phyloP scores from a whole-genome alignment of 176 grass and related monocot species.

The Rhipidocladum racemiflorum region DNA sequence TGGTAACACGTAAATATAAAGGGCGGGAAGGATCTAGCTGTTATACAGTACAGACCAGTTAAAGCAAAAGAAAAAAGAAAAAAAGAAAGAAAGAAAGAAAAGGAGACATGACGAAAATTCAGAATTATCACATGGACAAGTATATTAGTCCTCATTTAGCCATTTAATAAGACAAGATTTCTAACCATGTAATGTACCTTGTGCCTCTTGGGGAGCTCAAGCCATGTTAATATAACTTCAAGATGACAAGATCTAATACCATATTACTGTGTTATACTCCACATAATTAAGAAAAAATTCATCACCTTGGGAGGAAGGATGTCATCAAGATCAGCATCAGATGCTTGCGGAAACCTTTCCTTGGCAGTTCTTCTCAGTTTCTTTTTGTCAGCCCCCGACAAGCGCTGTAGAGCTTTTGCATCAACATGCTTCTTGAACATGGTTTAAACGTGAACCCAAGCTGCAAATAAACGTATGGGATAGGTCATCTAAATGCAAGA shows the following conservation, averaged over 20 bases:
- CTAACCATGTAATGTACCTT: not conserved
- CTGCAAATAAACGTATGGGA: not conserved
- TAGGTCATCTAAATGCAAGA: not conserved
- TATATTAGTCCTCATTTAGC: not conserved
- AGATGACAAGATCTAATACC: not conserved
- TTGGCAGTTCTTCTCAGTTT: conserved; percentile 81
- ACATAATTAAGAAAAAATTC: not conserved
- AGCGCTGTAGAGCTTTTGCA: conserved; percentile 66
- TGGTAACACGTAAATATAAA: not conserved
- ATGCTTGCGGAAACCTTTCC: conserved; percentile 71
- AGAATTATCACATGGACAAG: not conserved
- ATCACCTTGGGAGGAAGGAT: conserved; percentile 84
- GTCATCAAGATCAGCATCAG: conserved; percentile 72
- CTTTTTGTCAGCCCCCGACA: conserved; percentile 98
- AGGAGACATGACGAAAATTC: not conserved
- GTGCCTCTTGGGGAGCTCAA: not conserved
- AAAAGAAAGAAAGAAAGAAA: not conserved
- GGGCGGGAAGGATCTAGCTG: not conserved
- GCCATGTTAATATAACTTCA: not conserved
- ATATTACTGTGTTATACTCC: not conserved
- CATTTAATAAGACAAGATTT: not conserved
- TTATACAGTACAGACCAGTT: not conserved
- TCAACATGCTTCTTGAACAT: conserved; percentile 97
- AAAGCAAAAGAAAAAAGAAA: too few species aligned
- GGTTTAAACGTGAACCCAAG: conserved; percentile 18